Evolutionary conservation across 208 protist species (phyloP).

Genomic region (Balamuthia mandrillaris): DNA sequence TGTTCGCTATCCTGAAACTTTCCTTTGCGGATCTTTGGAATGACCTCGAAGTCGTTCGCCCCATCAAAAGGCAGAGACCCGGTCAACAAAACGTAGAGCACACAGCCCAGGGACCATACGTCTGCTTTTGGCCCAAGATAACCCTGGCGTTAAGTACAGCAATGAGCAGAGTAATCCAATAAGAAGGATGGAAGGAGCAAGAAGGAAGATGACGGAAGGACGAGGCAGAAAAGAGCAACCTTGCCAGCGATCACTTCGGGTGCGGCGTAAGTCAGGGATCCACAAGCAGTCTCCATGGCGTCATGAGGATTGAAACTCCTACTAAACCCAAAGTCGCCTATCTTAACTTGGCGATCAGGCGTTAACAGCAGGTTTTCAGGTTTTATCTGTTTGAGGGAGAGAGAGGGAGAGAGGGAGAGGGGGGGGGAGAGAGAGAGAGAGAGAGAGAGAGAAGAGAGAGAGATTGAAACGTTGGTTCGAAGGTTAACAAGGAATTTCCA

Average conservation of each 20-base stretch:
- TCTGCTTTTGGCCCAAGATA: constrained; percentile 90
- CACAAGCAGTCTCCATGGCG: constrained; percentile 46
- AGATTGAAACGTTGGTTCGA: too few relatives aligned
- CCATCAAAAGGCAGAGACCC: constrained; percentile 94
- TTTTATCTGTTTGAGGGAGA: too few relatives aligned
- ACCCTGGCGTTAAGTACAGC: background rate
- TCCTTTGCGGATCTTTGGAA: constrained; percentile 37
- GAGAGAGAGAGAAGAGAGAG: too few relatives aligned
- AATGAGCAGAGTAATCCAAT: background rate
- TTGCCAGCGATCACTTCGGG: constrained; percentile 39
- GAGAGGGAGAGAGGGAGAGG: too few relatives aligned
- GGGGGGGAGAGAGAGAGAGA: too few relatives aligned
- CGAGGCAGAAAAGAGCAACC: background rate
- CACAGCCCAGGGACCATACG: constrained; percentile 94
- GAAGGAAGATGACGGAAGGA: too few relatives aligned
- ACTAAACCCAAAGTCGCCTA: constrained; percentile 38
- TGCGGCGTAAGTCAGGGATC: constrained; percentile 32
- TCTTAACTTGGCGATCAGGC: constrained; percentile 46
- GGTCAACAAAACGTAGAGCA: constrained; percentile 95
- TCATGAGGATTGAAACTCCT: constrained; percentile 38
- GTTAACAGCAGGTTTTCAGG: constrained; percentile 80
- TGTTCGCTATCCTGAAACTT: constrained; percentile 32
- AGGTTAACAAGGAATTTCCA: too few relatives aligned
- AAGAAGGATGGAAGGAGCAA: background rate
- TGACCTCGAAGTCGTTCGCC: constrained; percentile 42